phyloP scores from a whole-genome alignment of 352 stramenopile species.

The Globisporangium alternatum region DNA sequence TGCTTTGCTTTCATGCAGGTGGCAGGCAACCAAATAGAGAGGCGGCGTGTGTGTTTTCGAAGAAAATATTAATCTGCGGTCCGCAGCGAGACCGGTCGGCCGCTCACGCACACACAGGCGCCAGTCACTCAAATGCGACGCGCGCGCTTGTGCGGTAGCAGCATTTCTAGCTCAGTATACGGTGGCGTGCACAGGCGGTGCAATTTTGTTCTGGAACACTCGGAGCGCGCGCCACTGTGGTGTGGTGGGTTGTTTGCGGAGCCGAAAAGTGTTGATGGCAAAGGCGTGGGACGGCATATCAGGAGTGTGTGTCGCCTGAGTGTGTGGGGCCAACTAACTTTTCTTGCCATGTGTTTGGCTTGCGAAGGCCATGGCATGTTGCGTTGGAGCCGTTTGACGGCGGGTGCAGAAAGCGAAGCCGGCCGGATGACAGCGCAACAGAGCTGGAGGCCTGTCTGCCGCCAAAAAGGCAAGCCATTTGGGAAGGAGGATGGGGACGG shows the following conservation, averaged over 20 bases:
- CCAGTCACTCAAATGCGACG: not conserved
- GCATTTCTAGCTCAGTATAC: not conserved
- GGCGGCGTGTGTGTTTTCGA: not conserved
- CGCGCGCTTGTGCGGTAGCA: not conserved
- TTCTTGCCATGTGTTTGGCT: not conserved
- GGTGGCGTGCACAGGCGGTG: not conserved
- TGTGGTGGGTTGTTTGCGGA: not conserved
- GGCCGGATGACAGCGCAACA: not conserved
- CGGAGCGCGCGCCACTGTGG: not conserved
- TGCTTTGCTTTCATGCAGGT: not conserved
- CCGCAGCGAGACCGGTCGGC: not conserved
- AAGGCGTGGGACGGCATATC: not conserved
- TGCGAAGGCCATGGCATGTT: not conserved
- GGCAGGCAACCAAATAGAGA: too few species aligned
- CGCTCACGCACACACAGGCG: not conserved
- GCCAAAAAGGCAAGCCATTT: conserved; percentile 12
- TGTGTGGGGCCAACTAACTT: not conserved
- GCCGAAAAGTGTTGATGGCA: not conserved
- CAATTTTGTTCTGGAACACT: conserved; percentile 20
- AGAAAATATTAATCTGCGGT: not conserved
- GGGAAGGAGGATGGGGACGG: conserved; percentile 3
- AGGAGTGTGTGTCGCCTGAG: not conserved
- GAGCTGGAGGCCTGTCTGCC: not conserved
- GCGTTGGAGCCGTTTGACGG: too few species aligned
- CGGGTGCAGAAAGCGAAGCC: too few species aligned